Conservation (phyloP, 768 basidiomycete species). For the Psilocybe tampanensis region DNA sequence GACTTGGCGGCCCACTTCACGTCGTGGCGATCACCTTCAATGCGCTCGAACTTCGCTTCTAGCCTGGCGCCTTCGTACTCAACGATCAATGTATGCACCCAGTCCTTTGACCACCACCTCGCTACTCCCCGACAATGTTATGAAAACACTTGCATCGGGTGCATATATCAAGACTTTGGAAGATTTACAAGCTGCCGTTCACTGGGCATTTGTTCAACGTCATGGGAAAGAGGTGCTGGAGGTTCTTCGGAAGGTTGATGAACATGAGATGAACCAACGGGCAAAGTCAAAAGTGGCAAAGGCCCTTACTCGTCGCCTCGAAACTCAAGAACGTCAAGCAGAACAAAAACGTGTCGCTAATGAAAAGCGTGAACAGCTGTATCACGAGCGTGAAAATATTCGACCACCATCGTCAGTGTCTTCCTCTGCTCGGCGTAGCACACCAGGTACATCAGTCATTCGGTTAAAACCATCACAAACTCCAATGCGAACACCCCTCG, state of each 20-base stretch:
- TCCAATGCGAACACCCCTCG: no score
- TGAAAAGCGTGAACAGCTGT: no score
- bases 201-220: not conserved
- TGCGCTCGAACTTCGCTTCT: conserved; percentile 10
- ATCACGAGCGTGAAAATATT: no score
- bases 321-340: no score
- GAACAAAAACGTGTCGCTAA: no score
- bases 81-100: not conserved
- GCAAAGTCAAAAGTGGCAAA: not conserved
- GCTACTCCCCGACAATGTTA: conserved; percentile 27
- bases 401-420: no score
- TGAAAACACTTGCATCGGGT: conserved; percentile 23
- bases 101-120: conserved; percentile 11
- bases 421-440: no score
- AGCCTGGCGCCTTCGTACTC: conserved; percentile 15
- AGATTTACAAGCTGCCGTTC: no score
- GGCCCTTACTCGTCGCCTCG: no score
- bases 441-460: no score
- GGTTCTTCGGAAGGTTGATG: conserved; percentile 2
- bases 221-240: conserved; percentile 10
- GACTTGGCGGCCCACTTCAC: conserved; percentile 5
- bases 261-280: not conserved
- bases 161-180: not conserved
- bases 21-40: conserved; percentile 17
- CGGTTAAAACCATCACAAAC: no score